A percentile compares a stretch with the other conserved stretches of the same genome.
phyloP scores from a whole-genome alignment of 2,329 filamentous ascomycete genomes.

The Exophiala sideris region DNA sequence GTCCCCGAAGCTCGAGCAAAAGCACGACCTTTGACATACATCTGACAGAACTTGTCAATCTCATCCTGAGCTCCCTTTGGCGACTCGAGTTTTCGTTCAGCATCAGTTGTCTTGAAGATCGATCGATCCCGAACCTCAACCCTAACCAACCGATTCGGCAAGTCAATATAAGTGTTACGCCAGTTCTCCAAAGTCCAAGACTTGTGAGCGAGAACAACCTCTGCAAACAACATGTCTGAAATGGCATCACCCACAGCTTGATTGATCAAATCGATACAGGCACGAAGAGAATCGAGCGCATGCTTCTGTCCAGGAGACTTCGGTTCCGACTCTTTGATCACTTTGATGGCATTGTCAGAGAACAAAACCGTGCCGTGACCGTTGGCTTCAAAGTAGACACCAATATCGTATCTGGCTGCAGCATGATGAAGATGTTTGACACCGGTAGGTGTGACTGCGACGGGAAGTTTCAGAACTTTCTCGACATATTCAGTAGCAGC shows the following conservation, averaged over 20 bases:
- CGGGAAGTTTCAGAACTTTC: constrained; percentile 80
- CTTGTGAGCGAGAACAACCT: constrained; percentile 95
- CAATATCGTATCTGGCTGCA: constrained; percentile 90
- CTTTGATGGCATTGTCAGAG: constrained; percentile 74
- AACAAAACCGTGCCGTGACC: constrained; percentile 97
- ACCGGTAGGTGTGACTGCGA: constrained; percentile 89
- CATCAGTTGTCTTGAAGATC: constrained; percentile 86
- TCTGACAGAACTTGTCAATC: constrained; percentile 83
- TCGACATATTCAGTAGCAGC: constrained; percentile 89
- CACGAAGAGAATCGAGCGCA: constrained; percentile 78
- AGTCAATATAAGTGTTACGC: constrained; percentile 87
- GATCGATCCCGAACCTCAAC: constrained; percentile 86
- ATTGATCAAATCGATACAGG: constrained; percentile 89
- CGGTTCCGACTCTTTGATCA: constrained; percentile 74
- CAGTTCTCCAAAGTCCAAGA: constrained; percentile 85
- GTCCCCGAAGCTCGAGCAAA: constrained; percentile 94
- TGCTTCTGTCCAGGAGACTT: constrained; percentile 89
- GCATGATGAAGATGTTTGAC: constrained; percentile 98
- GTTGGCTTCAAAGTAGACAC: constrained; percentile 98
- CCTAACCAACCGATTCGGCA: constrained; percentile 91
- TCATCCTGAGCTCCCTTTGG: constrained; percentile 76
- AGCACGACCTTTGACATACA: constrained; percentile 83
- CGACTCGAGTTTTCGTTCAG: constrained; percentile 79
- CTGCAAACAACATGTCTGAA: constrained; percentile 92
- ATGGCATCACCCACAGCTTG: constrained; percentile 96